Conservation (phyloP, 352 stramenopile species). For the Phytophthora agathidicida region DNA sequence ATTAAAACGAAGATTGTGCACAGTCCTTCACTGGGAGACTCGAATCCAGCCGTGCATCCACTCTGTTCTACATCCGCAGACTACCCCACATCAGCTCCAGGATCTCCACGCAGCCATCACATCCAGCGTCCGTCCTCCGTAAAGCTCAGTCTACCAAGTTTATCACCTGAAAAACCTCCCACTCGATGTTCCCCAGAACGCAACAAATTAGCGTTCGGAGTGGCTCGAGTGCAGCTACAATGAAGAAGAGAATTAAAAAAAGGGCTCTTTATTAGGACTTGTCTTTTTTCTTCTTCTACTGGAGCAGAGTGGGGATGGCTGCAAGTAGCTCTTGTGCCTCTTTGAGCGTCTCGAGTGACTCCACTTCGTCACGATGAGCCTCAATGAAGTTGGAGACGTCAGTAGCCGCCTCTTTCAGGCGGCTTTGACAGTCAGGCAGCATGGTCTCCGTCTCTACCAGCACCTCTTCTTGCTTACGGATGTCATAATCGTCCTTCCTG, state of each 20-base stretch:
- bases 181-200: conserved; percentile 45
- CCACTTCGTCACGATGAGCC: conserved; percentile 45
- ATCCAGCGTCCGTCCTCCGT: conserved; percentile 8
- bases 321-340: conserved; percentile 62
- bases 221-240: conserved; percentile 9
- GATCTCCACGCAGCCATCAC: conserved; percentile 9
- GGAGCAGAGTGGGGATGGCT: conserved; percentile 39
- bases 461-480: conserved; percentile 85
- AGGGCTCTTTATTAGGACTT: too few species aligned
- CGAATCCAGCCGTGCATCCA: conserved; percentile 5
- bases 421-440: conserved; percentile 77
- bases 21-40: conserved; percentile 3
- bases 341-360: conserved; percentile 37
- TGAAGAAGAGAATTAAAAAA: neutral
- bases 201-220: conserved; percentile 27
- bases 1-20: conserved; percentile 23
- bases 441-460: conserved; percentile 83
- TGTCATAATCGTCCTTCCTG: conserved; percentile 67
- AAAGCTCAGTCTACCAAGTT: conserved; percentile 57
- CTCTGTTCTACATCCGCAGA: neutral
- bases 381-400: conserved; percentile 63
- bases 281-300: too few species aligned
- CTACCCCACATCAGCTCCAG: conserved; percentile 10
- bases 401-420: conserved; percentile 59
- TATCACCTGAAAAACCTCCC: conserved; percentile 59